Base-by-base conservation (phyloP, 768 basidiomycete species). In the Lanmaoa pseudosensibilis region DNA sequence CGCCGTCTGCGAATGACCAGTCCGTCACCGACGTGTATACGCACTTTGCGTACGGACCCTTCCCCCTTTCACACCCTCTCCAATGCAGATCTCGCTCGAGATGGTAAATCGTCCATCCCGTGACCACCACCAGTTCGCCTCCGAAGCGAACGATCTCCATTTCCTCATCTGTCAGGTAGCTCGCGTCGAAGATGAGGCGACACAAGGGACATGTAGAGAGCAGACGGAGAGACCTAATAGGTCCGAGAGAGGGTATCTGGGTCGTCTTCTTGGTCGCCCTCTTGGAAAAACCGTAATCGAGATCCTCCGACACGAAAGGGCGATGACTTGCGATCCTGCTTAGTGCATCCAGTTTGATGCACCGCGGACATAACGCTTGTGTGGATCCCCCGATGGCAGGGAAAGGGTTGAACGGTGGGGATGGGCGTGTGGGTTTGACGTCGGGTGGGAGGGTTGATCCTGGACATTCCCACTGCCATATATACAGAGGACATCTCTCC, bases 121-220 rank as follows among this genome's bases (percentile, higher is more conserved):
- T 15, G 38, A 51, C 39, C 3, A 52, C 13, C 16, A 32, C 38
- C 11, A 62, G 38, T 19, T 58, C 50, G 2, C 46, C 23, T 10
- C 30, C 40, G 13, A 10, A 3, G 15, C 6, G 25, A 34, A 54
- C 21, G 2, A 13, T 33, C 10, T 16, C 39, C 25, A 57, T 38
- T 9, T 60, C 57, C 7, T 55, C 40, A 7, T 27, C 50, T 6
- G 32, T 37, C 12, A 65, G 25, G 19, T 45, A 18, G 13, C 34
- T 62, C 18, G 46, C 40, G 39, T 62, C 19, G 48, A 65, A 59
- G 6, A 57, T 46, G 18, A 65, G 50, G 32, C 60, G 57, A 32
- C 55, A 65, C 16, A 59, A 10, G 13, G 53, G 43, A 21, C 63
- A 57, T 3, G 53, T 53, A 3, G 60, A 50, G 19, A 62, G 56